Percentiles rank a stretch among this genome's conserved stretches.
phyloP scores from a whole-genome alignment of 2,329 filamentous ascomycete species.

The Alternaria incomplexa region DNA sequence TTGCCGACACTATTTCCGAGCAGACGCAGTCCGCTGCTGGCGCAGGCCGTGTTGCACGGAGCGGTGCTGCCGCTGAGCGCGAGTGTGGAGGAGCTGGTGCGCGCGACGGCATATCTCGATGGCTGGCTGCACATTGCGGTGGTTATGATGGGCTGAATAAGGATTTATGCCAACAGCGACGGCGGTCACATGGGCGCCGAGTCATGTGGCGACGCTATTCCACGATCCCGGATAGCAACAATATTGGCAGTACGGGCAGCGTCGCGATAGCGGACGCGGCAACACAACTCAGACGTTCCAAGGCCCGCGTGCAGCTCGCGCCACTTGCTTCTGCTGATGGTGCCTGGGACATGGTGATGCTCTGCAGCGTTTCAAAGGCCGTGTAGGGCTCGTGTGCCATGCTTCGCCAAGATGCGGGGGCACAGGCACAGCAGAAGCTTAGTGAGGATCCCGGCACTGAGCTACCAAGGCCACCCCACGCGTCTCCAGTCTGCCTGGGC shows the following conservation, averaged over 20 bases:
- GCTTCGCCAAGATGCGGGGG: slow-evolving; percentile 16
- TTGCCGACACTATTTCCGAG: slow-evolving; percentile 88
- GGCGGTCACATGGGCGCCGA: not conserved
- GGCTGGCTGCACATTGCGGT: slow-evolving; percentile 89
- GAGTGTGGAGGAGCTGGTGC: slow-evolving; percentile 81
- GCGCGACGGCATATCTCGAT: slow-evolving; percentile 84
- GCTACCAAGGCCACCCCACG: slow-evolving; percentile 16
- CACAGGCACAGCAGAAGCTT: slow-evolving; percentile 23
- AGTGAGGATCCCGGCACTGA: slow-evolving; percentile 18
- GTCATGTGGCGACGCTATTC: slow-evolving; percentile 10
- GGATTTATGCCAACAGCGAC: not conserved
- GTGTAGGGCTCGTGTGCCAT: not conserved
- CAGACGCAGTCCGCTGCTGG: slow-evolving; percentile 80
- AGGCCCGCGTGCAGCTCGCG: not conserved
- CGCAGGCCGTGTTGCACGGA: slow-evolving; percentile 85
- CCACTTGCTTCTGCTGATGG: not conserved
- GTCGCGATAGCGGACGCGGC: not conserved
- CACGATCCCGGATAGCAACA: not conserved
- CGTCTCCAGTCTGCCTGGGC: slow-evolving; percentile 8
- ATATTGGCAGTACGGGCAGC: slow-evolving; percentile 4
- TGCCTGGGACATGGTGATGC: not conserved
- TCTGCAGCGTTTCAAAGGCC: not conserved
- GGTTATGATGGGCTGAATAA: slow-evolving; percentile 65
- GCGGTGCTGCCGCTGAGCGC: slow-evolving; percentile 80
- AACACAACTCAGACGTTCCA: not conserved